Evolutionary conservation across 257 asterid species (phyloP).

Genomic region (Solanum megistacrolobum): DNA sequence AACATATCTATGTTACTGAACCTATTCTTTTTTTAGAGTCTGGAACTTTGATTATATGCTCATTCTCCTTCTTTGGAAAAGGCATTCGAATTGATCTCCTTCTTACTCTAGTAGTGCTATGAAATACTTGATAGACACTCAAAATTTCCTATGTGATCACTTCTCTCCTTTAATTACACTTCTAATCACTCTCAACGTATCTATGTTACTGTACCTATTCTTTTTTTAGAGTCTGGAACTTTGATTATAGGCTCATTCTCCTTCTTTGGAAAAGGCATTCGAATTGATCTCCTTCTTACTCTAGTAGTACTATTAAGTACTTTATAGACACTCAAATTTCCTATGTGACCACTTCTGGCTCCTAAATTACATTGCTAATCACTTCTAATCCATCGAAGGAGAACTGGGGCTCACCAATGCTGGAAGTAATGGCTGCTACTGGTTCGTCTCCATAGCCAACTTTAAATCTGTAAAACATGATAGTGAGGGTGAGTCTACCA

Average conservation of each 20-base stretch:
- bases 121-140: background rate
- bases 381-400: background rate
- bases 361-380: background rate
- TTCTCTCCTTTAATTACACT: background rate
- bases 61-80: background rate
- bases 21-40: background rate
- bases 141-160: background rate
- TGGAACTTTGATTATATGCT: background rate
- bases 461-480: background rate
- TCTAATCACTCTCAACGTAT: background rate
- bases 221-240: background rate
- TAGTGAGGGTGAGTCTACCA: background rate
- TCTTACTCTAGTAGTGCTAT: background rate
- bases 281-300: background rate
- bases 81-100: background rate
- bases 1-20: background rate
- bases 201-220: background rate
- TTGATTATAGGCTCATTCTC: background rate
- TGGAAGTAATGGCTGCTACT: background rate
- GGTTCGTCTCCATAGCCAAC: background rate
- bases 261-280: background rate
- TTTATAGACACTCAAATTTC: background rate
- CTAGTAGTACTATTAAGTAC: background rate
- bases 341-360: background rate
- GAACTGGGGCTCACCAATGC: background rate